phyloP scores from a whole-genome alignment of 2,329 filamentous ascomycete genomes.

The Xylaria sp. region DNA sequence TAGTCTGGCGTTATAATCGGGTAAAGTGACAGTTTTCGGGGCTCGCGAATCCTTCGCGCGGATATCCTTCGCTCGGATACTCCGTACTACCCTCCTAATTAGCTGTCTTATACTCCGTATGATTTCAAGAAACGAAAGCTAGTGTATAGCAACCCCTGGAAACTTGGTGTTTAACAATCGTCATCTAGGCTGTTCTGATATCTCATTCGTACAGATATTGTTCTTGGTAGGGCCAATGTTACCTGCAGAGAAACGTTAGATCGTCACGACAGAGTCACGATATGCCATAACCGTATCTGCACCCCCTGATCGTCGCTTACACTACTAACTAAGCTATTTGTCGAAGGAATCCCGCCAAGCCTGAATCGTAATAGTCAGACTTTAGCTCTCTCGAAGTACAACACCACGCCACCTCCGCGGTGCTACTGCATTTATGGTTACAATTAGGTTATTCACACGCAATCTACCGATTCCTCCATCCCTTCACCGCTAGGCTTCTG shows the following conservation, averaged over 20 bases:
- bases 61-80: background rate
- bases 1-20: background rate
- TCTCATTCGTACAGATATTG: background rate
- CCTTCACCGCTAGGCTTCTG: constrained; percentile 8
- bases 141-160: background rate
- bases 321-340: background rate
- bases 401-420: background rate
- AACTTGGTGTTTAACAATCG: background rate
- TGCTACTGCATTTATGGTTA: background rate
- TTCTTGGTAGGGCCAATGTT: background rate
- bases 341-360: background rate
- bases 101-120: background rate
- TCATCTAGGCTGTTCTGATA: background rate
- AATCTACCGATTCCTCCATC: background rate
- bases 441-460: background rate
- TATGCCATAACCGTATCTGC: background rate
- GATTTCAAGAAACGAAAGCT: background rate
- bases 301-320: background rate
- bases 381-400: background rate
- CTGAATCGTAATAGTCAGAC: background rate
- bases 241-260: constrained; percentile 1
- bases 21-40: background rate
- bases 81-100: background rate
- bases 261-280: constrained; percentile 7
- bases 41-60: background rate